Base-by-base conservation (phyloP, 2,329 filamentous ascomycete genomes). In the Fusarium tricinctum region DNA sequence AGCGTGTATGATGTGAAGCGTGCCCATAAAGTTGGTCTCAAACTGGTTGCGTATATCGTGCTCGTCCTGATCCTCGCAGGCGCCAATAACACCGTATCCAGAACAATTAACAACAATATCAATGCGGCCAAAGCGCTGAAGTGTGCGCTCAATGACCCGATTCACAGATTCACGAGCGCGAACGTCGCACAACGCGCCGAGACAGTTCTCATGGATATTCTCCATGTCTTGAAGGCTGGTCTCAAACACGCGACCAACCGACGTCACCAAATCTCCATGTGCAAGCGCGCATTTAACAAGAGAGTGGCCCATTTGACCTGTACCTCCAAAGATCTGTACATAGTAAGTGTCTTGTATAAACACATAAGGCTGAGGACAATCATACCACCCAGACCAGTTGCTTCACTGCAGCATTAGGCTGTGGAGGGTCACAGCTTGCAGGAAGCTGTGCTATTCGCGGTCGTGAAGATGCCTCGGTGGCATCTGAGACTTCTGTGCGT, bases 21-120 rank as follows among this genome's bases (percentile, higher is more conserved):
- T 97, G 54, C 96, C 96, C 85, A 97, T 95, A 79, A 97, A 97
- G 79, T 99, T 99, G 22, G 94, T 97, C 83, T 97, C 93, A 81
- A 98, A 97, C 79, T 98, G 96, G 75, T 97, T 95, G 60, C 94
- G 92, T 71, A 98, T 88, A 76, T 98, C 96, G 78, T 94, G 91
- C 77, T 97, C 93, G 78, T 97, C 94, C 81, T 98, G 96, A 80
- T 98, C 96, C 80, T 98, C 96, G 79, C 94, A 97, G 2, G 95
- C 91, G 28, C 93, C 95, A 72, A 98, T 97, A 54, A 99, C 94
- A 53, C 94, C 95, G 80, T 97, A 97, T 17, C 95, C 95, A 14
- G 93, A 94, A 81, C 94, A 97, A 79, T 97, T 98, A 72, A 91
- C 94, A 59, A 98, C 91, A 51, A 97, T 88, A 76, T 98, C 95